Conservation (phyloP, 805 yeast species). For the Barnettozyma salicaria region DNA sequence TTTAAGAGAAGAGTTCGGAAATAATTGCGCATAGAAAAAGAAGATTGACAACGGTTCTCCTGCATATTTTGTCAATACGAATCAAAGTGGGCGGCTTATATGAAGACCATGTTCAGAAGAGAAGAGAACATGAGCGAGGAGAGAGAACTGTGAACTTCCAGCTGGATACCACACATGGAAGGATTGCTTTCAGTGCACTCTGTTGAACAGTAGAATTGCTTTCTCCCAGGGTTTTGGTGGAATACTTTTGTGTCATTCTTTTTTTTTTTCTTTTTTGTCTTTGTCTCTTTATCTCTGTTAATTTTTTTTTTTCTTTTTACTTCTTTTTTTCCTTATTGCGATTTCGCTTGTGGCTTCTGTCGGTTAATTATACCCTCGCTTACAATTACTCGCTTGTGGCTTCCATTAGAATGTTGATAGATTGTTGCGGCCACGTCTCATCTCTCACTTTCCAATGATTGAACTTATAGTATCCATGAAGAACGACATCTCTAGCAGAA, state of each 20-base stretch:
- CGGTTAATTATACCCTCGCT: neutral
- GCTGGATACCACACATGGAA: no score
- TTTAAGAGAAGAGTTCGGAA: slow-evolving; percentile 8
- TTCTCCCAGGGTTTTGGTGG: no score
- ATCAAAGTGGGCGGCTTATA: no score
- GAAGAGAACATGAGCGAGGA: neutral
- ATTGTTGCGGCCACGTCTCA: neutral
- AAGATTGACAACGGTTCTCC: neutral
- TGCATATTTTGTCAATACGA: no score
- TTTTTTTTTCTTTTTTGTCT: neutral
- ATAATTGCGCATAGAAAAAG: slow-evolving; percentile 1
- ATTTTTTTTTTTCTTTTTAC: neutral
- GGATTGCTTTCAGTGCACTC: no score
- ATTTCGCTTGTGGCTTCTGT: slow-evolving; percentile 1
- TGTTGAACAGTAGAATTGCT: no score
- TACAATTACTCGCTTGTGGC: slow-evolving; percentile 3
- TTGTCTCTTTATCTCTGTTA: neutral
- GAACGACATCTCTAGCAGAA: neutral
- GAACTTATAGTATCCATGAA: neutral
- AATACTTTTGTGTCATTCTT: slow-evolving; percentile 1
- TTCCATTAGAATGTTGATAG: no score
- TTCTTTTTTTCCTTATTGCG: neutral
- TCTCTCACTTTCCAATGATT: neutral
- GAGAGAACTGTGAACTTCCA: neutral
- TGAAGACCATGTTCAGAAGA: neutral